These are phyloP conservation scores for Zostera marina DNA, from an alignment of 116 monocot genomes.

Conservation along the genomic window DNA sequence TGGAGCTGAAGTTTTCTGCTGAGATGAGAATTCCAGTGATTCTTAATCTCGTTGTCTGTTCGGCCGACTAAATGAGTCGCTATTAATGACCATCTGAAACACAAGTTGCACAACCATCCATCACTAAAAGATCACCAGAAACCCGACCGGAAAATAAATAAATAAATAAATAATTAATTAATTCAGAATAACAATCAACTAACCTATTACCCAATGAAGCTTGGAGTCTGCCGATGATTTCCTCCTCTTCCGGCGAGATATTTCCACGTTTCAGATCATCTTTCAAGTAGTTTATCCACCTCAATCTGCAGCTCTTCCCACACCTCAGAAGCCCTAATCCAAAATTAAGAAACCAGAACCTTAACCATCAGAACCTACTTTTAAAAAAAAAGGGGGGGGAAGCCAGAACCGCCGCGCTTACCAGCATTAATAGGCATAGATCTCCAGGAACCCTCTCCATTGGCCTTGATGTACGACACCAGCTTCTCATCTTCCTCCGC, in stretches of 20 bases:
- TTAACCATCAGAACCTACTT: neutral
- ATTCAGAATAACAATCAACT: too few relatives aligned
- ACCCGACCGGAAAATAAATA: neutral
- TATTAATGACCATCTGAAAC: slow-evolving; percentile 23
- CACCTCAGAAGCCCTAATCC: slow-evolving; percentile 47
- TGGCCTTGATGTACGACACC: slow-evolving; percentile 23
- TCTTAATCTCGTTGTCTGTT: slow-evolving; percentile 29
- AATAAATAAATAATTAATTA: neutral
- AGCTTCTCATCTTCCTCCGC: slow-evolving; percentile 37
- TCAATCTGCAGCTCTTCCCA: slow-evolving; percentile 55
- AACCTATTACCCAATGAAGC: slow-evolving; percentile 46
- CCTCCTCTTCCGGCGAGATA: slow-evolving; percentile 36
- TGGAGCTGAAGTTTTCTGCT: neutral
- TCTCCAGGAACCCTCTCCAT: slow-evolving; percentile 49
- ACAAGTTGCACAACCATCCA: too few relatives aligned
- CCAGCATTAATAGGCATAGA: slow-evolving; percentile 51
- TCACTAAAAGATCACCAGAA: neutral
- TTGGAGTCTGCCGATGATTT: slow-evolving; percentile 35
- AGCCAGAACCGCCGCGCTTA: neutral
- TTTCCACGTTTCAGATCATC: slow-evolving; percentile 41
- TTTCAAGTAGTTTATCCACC: slow-evolving; percentile 52
- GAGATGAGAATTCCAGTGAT: slow-evolving; percentile 22
- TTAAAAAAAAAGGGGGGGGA: neutral
- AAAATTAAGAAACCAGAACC: too few relatives aligned
- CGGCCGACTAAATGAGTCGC: slow-evolving; percentile 18